Base-by-base conservation (phyloP, 805 yeast species). In the Metschnikowia vanudenii region DNA sequence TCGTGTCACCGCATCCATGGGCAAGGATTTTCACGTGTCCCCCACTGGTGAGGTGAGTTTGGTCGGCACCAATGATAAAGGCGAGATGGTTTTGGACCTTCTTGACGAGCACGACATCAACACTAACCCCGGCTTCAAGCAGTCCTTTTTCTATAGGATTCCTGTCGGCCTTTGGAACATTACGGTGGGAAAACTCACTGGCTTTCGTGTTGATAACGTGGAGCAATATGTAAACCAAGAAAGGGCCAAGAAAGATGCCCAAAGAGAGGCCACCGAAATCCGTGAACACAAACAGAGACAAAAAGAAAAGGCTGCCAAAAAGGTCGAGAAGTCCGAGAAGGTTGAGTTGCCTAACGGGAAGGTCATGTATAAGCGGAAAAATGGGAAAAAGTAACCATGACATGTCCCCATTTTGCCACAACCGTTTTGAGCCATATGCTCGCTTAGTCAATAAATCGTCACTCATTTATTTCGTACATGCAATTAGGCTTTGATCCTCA, bases 291-390 rank as follows among this genome's bases (percentile, higher is more conserved):
- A 43, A 16, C 51, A 56, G 29, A 46, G 55, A 35, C 65, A 65
- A 50, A 59, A 55, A 39, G 67, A 61, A 48, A 68, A 67, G 57
- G 63, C 65, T 41, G 58, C 55, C 16, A 67, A 58, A 19, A 64
- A 61, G 39, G 80, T 78, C 9, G 73, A 74, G 46, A 64, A 61
- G 41, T 80, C 78, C 9, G 73, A 73, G 46, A 77, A 72, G 52
- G 61, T 68, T 37, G 79, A 71, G 41, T 66, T 82, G 49, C 84
- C 85, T 9, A 82, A 82, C 56, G 88, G 88, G 1, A 81, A 81
- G 58, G 78, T 79, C 10, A 71, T 79, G 14, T 70, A 69, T 45
- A 64, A 45, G 20, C 51, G 59, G 4, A 56, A 51, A 22, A 49
- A 49, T 41, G 45, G 50, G 12, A 49, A 46, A 35, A 43, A 37